These are phyloP conservation scores for Candida dubliniensis DNA, from an alignment of 1,139 yeast species.

Conservation along the genomic window DNA sequence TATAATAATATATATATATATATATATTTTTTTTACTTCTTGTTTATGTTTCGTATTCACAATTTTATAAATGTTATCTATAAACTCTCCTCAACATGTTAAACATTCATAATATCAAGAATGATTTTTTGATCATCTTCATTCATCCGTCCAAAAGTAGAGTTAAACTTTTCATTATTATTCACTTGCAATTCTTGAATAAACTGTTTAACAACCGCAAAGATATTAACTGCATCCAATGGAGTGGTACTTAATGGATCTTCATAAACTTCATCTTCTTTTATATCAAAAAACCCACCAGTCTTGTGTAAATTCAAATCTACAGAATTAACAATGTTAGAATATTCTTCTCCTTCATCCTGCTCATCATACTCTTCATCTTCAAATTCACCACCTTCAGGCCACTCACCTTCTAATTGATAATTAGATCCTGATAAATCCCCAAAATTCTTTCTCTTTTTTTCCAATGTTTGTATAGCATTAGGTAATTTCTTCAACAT, in stretches of 20 bases:
- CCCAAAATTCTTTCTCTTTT: constrained; percentile 50
- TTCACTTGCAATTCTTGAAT: constrained; percentile 14
- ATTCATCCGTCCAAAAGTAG: constrained; percentile 17
- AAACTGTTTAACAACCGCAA: constrained; percentile 14
- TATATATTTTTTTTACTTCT: background rate
- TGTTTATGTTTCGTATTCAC: background rate
- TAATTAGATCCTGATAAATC: constrained; percentile 33
- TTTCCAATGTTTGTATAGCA: constrained; percentile 67
- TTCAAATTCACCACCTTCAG: constrained; percentile 16
- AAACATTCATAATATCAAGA: constrained; percentile 12
- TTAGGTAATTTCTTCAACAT: constrained; percentile 59
- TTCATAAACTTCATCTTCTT: constrained; percentile 64
- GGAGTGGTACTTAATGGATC: constrained; percentile 82
- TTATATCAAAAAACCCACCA: constrained; percentile 41
- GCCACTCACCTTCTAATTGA: constrained; percentile 12
- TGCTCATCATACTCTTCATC: constrained; percentile 24
- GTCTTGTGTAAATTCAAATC: constrained; percentile 36
- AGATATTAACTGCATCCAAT: constrained; percentile 68
- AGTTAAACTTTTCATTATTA: constrained; percentile 14
- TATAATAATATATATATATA: background rate
- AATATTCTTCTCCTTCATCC: constrained; percentile 41
- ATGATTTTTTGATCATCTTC: constrained; percentile 15
- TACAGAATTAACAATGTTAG: constrained; percentile 16
- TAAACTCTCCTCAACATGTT: background rate
- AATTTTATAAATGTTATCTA: too few species aligned